phyloP scores from a whole-genome alignment of 2,329 filamentous ascomycete species.

The Calonectria hongkongensis region DNA sequence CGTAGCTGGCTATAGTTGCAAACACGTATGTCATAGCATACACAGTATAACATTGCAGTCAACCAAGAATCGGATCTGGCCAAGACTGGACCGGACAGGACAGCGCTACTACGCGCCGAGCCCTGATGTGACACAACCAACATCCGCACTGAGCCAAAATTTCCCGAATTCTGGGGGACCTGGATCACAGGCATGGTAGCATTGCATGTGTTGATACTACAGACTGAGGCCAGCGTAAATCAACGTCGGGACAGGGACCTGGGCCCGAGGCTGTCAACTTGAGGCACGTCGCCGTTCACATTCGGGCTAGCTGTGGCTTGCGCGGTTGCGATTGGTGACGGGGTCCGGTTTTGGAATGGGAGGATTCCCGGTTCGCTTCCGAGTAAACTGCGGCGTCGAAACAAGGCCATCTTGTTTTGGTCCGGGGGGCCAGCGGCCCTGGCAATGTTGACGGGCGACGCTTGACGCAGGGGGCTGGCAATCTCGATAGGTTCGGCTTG shows the following conservation, averaged over 20 bases:
- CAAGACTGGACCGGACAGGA: no score
- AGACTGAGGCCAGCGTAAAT: constrained; percentile 36
- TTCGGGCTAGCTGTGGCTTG: neutral
- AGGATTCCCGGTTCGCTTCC: neutral
- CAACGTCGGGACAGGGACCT: constrained; percentile 36
- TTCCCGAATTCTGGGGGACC: constrained; percentile 30
- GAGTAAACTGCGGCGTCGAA: constrained; percentile 25
- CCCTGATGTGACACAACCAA: neutral
- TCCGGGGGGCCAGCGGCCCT: neutral
- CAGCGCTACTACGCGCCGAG: neutral
- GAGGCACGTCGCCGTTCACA: constrained; percentile 21
- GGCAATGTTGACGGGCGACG: neutral
- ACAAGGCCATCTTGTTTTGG: constrained; percentile 29
- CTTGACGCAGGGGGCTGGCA: constrained; percentile 36
- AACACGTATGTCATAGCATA: neutral
- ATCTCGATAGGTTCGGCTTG: constrained; percentile 35
- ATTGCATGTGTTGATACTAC: constrained; percentile 27
- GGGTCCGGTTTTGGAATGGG: constrained; percentile 9
- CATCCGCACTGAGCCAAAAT: neutral
- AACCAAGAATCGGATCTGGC: neutral
- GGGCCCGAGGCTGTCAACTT: constrained; percentile 20
- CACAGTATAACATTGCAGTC: neutral
- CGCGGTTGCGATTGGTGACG: constrained; percentile 22
- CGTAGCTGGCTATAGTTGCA: constrained; percentile 4
- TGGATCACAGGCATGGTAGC: constrained; percentile 7